phyloP scores from a whole-genome alignment of 2,329 filamentous ascomycete species.

The Mollisia scopiformis region DNA sequence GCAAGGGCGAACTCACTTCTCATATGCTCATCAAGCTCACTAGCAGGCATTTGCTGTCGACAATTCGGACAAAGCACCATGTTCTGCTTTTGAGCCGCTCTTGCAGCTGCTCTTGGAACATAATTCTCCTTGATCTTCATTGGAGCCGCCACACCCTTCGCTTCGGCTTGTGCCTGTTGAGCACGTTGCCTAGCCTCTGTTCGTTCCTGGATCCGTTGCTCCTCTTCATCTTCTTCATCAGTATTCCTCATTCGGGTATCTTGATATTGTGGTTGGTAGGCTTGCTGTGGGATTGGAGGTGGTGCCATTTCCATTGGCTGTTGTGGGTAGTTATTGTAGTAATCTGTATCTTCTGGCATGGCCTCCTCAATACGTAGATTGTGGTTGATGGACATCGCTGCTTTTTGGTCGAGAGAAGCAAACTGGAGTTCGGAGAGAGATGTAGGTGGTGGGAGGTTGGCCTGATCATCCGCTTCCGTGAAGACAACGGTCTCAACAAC shows the following conservation, averaged over 20 bases:
- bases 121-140: constrained; percentile 96
- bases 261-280: constrained; percentile 38
- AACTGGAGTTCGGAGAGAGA: constrained; percentile 91
- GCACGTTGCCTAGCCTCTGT: constrained; percentile 63
- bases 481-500: constrained; percentile 96
- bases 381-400: constrained; percentile 78
- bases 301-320: constrained; percentile 41
- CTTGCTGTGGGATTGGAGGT: constrained; percentile 42
- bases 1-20: constrained; percentile 59
- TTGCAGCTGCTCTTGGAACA: constrained; percentile 79
- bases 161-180: constrained; percentile 78
- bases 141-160: constrained; percentile 66
- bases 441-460: constrained; percentile 85
- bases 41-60: constrained; percentile 83
- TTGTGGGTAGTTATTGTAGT: constrained; percentile 52
- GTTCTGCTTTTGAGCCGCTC: constrained; percentile 67
- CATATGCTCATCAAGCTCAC: constrained; percentile 91
- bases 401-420: constrained; percentile 92
- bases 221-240: constrained; percentile 63
- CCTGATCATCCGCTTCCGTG: constrained; percentile 83
- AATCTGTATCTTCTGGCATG: constrained; percentile 78
- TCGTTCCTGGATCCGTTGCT: constrained; percentile 64
- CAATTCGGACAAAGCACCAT: constrained; percentile 88
- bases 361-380: constrained; percentile 92
- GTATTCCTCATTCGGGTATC: constrained; percentile 32